Percentiles rank a stretch among this genome's conserved stretches.
phyloP scores from a whole-genome alignment of 371 early-diverging fungal genomes.

The Apophysomyces ossiformis region DNA sequence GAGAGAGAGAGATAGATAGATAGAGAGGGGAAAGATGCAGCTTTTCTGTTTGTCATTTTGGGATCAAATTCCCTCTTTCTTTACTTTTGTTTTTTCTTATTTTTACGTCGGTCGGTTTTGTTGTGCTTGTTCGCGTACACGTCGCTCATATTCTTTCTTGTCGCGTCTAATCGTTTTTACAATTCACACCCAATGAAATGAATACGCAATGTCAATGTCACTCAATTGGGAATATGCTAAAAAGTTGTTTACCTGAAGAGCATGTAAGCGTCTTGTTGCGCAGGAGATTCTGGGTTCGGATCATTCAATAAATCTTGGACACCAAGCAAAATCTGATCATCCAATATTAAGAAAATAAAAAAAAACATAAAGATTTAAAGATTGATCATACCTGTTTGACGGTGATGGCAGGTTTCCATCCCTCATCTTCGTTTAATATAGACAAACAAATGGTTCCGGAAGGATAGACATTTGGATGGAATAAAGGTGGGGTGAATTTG shows the following conservation, averaged over 20 bases:
- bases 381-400: constrained; percentile 85
- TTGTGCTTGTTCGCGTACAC: constrained; percentile 78
- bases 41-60: too few relatives aligned
- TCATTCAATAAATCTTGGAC: constrained; percentile 96
- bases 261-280: constrained; percentile 93
- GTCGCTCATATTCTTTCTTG: constrained; percentile 71
- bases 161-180: constrained; percentile 53
- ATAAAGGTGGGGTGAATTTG: constrained; percentile 90
- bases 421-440: constrained; percentile 97
- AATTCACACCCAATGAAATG: too few relatives aligned
- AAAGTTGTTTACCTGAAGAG: constrained; percentile 66
- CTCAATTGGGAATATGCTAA: too few relatives aligned
- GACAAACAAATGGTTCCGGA: constrained; percentile 99
- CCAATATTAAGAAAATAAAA: too few relatives aligned
- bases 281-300: constrained; percentile 97
- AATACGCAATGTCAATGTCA: too few relatives aligned
- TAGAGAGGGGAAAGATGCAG: background rate
- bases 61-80: too few relatives aligned
- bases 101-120: constrained; percentile 37
- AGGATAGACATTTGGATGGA: constrained; percentile 99
- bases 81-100: too few relatives aligned
- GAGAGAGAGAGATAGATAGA: background rate
- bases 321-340: constrained; percentile 76
- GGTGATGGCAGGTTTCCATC: constrained; percentile 98
- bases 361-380: background rate